Evolutionary conservation across 2,329 filamentous ascomycete species (phyloP).

Genomic region (Pyrenochaeta sp.): DNA sequence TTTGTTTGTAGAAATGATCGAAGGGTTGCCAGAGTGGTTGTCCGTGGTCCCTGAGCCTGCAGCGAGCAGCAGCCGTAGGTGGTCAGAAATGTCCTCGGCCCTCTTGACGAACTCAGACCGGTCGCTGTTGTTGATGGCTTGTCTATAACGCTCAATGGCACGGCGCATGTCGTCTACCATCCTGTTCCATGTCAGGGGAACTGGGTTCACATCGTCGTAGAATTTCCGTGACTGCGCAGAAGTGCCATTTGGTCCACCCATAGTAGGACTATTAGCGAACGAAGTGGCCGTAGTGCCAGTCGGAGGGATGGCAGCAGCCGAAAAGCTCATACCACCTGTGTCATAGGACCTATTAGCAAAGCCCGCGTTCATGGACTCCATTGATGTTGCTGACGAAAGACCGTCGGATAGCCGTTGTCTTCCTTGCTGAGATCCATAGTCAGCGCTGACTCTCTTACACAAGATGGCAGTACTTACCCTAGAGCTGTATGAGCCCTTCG

Average conservation of each 20-base stretch:
- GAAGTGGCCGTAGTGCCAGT: conserved; percentile 63
- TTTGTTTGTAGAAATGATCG: conserved; percentile 99
- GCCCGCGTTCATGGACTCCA: conserved; percentile 83
- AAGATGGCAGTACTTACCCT: conserved; percentile 62
- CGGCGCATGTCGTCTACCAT: conserved; percentile 93
- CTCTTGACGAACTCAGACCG: conserved; percentile 90
- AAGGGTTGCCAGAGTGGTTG: conserved; percentile 97
- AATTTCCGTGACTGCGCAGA: conserved; percentile 77
- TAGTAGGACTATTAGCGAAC: conserved; percentile 59
- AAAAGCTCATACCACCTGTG: conserved; percentile 54
- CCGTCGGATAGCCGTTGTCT: conserved; percentile 70
- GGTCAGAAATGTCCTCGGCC: conserved; percentile 98
- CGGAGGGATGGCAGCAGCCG: conserved; percentile 55
- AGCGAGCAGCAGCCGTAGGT: conserved; percentile 89
- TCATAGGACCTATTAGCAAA: conserved; percentile 66
- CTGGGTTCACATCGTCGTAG: conserved; percentile 85
- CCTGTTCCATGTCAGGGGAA: conserved; percentile 85
- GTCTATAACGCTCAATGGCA: conserved; percentile 87
- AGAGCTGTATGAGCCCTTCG: conserved; percentile 74
- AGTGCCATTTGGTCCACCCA: conserved; percentile 53
- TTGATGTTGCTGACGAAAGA: conserved; percentile 85
- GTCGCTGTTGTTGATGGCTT: conserved; percentile 83
- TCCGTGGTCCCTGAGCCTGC: conserved; percentile 97
- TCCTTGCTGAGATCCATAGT: conserved; percentile 31
- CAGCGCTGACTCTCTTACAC: conserved; percentile 19